Evolutionary conservation across 352 stramenopile genomes (phyloP).

Genomic region (Phytophthora sp.): DNA sequence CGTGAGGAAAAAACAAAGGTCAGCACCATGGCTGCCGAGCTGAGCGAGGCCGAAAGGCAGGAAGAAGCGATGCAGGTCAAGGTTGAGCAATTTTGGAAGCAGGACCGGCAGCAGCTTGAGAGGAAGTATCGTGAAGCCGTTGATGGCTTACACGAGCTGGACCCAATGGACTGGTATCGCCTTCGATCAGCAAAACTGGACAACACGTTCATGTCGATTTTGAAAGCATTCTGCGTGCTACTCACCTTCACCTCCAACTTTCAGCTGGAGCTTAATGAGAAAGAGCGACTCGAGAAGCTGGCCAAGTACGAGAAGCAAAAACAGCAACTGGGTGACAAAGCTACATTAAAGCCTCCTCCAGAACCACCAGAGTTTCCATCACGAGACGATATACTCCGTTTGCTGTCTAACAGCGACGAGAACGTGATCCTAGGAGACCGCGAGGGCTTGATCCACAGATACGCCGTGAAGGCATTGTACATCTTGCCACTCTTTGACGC

Average conservation of each 20-base stretch:
- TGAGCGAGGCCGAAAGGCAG: constrained; percentile 53
- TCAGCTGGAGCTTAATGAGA: constrained; percentile 47
- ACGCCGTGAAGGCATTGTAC: constrained; percentile 81
- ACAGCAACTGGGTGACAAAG: constrained; percentile 16
- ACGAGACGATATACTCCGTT: constrained; percentile 62
- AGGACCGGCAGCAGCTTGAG: constrained; percentile 59
- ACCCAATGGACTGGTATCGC: constrained; percentile 79
- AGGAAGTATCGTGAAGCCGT: constrained; percentile 71
- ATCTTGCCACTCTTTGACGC: constrained; percentile 80
- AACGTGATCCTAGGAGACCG: constrained; percentile 83
- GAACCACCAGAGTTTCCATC: constrained; percentile 46
- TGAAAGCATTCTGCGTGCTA: constrained; percentile 71
- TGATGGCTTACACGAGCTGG: constrained; percentile 48
- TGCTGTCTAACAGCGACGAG: constrained; percentile 81
- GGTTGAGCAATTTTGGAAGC: constrained; percentile 81
- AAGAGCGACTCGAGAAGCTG: constrained; percentile 17
- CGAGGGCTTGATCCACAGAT: constrained; percentile 80
- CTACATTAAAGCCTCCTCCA: constrained; percentile 11
- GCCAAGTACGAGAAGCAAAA: constrained; percentile 34
- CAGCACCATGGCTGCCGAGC: constrained; percentile 33
- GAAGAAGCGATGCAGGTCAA: constrained; percentile 82
- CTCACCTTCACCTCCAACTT: constrained; percentile 81
- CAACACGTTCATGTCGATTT: constrained; percentile 55
- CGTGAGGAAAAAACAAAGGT: constrained; percentile 43
- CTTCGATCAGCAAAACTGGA: constrained; percentile 71